Evolutionary conservation across 306 rosid species (phyloP).

Genomic region (Trifolium subterraneum): DNA sequence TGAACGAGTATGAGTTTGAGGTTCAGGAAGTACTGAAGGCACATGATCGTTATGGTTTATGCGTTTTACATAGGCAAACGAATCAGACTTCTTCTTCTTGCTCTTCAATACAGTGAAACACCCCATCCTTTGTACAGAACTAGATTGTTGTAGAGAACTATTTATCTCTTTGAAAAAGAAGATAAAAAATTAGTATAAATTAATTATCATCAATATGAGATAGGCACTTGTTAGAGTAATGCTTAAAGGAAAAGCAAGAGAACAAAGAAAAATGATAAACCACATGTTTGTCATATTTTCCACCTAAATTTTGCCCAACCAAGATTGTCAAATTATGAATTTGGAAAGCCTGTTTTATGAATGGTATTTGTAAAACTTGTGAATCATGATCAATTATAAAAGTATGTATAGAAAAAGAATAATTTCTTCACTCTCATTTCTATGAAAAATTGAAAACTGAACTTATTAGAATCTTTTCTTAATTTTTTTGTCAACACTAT

Average conservation of each 20-base stretch:
- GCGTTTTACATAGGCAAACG: conserved; percentile 50
- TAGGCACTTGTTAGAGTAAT: background rate
- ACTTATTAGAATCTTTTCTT: too few relatives aligned
- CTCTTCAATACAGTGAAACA: conserved; percentile 87
- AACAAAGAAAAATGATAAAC: conserved; percentile 30
- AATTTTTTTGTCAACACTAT: background rate
- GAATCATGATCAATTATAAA: conserved; percentile 5
- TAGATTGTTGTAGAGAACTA: conserved; percentile 33
- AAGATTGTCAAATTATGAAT: background rate
- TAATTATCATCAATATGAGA: conserved; percentile 17
- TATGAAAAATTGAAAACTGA: too few relatives aligned
- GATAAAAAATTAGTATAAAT: conserved; percentile 34
- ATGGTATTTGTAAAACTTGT: background rate
- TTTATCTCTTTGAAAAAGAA: conserved; percentile 51
- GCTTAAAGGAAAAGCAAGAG: conserved; percentile 5
- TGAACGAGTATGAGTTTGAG: conserved; percentile 68
- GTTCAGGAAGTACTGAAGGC: conserved; percentile 81
- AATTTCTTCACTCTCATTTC: background rate
- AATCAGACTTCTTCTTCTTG: conserved; percentile 85
- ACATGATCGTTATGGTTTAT: conserved; percentile 56
- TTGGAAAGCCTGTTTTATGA: background rate
- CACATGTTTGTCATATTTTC: background rate
- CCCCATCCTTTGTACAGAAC: conserved; percentile 66
- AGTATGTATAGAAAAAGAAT: background rate
- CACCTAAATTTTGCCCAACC: conserved; percentile 14